Evolutionary conservation across 805 yeast genomes (phyloP), one percentile per base, ranked within the genome.

Genomic region (Ogataea siamensis): DNA sequence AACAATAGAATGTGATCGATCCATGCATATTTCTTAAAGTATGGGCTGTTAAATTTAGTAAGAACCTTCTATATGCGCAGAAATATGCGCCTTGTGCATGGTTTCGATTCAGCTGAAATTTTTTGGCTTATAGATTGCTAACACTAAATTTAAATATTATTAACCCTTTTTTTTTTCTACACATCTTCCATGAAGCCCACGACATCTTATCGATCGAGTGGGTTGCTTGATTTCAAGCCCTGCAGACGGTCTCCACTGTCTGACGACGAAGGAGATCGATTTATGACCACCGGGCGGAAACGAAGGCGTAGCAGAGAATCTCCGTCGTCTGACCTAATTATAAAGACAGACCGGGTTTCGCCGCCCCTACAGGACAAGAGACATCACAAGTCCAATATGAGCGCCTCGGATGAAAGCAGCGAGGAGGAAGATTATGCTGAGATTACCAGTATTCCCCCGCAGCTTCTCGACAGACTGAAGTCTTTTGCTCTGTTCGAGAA

Each of bases 401-500:
- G 14, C 5, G 13, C 13, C 7, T 10, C 6, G 7, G 32, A 15
- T 7, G 54, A 52, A n/a, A 60, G 54, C 29, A 35, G 47, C 11
- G 51, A 44, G 10, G 56, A 46, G 13, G 55, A 54, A 7, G 51
- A 44, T 6, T 48, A 49, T 26, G 38, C 53, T 5, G 28, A 47
- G 34, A 52, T 51, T 11, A 49, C 49, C 8, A 26, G 49, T 1
- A 48, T 73, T 8, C 87, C 87, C 0, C 71, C 76, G 2, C 77
- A 71, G 38, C 64, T 82, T n/a, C 55, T 78, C 46, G 70, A 68
- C 34, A 63, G 72, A 24, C 63, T 82, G 26, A 65, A 73, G 33
- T 70, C 71, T n/a, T 80, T 83, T 55, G 76, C 87, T 0, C 66
- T 83, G 20, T 82, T 83, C 64, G 70, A 68, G 42, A 69, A 71